Evolutionary conservation across 2,329 filamentous ascomycete species (phyloP).

Genomic region (Sphaerulina vaccinii): DNA sequence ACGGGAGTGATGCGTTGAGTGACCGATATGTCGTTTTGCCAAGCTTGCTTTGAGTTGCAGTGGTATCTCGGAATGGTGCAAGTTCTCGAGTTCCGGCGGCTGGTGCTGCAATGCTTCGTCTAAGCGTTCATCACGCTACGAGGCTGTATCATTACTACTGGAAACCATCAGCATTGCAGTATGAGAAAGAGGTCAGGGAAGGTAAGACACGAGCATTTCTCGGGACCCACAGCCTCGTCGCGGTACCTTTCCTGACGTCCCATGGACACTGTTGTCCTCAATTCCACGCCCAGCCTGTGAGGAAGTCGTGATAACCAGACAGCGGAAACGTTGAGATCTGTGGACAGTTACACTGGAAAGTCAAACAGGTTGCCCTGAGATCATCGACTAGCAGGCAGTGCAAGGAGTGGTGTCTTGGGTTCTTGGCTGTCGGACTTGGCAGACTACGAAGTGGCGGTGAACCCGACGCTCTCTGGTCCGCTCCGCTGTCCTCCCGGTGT

Average conservation of each 20-base stretch:
- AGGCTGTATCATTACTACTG: neutral
- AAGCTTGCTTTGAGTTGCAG: slow-evolving; percentile 14
- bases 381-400: neutral
- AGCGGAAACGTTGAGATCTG: slow-evolving; percentile 14
- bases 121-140: neutral
- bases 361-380: neutral
- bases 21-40: slow-evolving; percentile 18
- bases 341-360: slow-evolving; percentile 3
- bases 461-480: neutral
- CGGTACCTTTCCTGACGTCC: neutral
- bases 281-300: slow-evolving; percentile 14
- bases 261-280: neutral
- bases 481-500: slow-evolving; percentile 7
- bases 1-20: slow-evolving; percentile 17
- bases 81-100: slow-evolving; percentile 1
- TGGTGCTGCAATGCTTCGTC: slow-evolving; percentile 2
- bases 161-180: neutral
- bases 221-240: slow-evolving; percentile 1
- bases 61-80: slow-evolving; percentile 1
- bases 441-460: neutral
- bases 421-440: slow-evolving; percentile 9
- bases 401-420: slow-evolving; percentile 1
- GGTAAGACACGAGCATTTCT: neutral
- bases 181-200: neutral
- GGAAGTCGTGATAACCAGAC: neutral